Percentiles rank a stretch among this genome's conserved stretches.
Evolutionary conservation across 1,284 basidiomycete genomes (phyloP).

Genomic region (Rhizoctonia solani): DNA sequence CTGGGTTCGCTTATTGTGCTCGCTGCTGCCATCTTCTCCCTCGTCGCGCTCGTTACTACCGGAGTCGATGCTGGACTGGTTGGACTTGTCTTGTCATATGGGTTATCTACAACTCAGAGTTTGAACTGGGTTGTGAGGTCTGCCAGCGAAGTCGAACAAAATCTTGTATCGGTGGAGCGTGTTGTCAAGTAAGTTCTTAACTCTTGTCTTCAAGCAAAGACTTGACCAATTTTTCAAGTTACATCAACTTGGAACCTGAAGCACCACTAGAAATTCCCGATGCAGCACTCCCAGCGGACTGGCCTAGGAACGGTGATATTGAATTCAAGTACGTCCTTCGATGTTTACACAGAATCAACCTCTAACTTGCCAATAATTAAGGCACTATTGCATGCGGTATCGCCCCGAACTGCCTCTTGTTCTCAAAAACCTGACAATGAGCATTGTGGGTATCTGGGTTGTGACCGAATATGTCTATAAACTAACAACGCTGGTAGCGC

Average conservation of each 20-base stretch:
- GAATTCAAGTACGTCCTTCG: slow-evolving; percentile 64
- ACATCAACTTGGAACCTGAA: slow-evolving; percentile 77
- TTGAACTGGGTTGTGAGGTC: slow-evolving; percentile 91
- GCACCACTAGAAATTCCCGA: slow-evolving; percentile 75
- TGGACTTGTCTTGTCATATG: slow-evolving; percentile 88
- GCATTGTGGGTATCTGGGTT: slow-evolving; percentile 52
- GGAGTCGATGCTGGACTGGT: slow-evolving; percentile 85
- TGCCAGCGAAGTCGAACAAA: slow-evolving; percentile 91
- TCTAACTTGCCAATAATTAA: slow-evolving; percentile 43
- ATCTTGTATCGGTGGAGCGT: slow-evolving; percentile 86
- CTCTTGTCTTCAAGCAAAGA: background rate
- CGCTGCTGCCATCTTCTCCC: slow-evolving; percentile 68
- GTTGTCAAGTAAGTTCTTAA: slow-evolving; percentile 46
- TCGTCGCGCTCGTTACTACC: slow-evolving; percentile 68
- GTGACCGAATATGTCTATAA: background rate
- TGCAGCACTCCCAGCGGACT: slow-evolving; percentile 60
- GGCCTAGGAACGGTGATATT: slow-evolving; percentile 79
- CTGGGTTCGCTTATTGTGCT: slow-evolving; percentile 78
- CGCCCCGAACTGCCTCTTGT: slow-evolving; percentile 79
- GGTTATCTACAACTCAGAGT: slow-evolving; percentile 76
- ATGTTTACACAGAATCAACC: background rate
- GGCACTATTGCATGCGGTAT: slow-evolving; percentile 81
- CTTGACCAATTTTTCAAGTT: slow-evolving; percentile 45
- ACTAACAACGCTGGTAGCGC: slow-evolving; percentile 11
- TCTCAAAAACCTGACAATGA: slow-evolving; percentile 72